These are phyloP conservation scores for Russula emetica DNA, from an alignment of 768 basidiomycete genomes.

Conservation along the genomic window DNA sequence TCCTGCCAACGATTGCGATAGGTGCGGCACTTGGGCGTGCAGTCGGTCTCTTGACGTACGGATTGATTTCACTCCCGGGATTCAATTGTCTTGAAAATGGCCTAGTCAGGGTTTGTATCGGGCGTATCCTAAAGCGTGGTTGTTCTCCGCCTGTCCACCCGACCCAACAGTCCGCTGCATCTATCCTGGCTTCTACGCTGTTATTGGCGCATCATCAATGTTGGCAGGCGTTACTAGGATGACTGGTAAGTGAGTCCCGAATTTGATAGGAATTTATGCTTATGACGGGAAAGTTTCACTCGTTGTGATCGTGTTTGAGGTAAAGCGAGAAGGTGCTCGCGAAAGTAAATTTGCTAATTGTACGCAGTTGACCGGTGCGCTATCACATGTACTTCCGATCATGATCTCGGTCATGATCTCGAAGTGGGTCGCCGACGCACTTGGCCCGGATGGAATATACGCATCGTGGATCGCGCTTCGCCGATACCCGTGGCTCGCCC, in stretches of 20 bases:
- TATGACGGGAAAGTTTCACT: slow-evolving; percentile 50
- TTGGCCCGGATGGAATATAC: slow-evolving; percentile 67
- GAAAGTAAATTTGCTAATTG: background rate
- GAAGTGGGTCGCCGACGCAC: slow-evolving; percentile 73
- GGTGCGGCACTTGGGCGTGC: slow-evolving; percentile 71
- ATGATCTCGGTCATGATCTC: slow-evolving; percentile 76
- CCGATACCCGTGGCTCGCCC: slow-evolving; percentile 66
- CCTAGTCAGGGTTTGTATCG: slow-evolving; percentile 61
- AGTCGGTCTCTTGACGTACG: slow-evolving; percentile 62
- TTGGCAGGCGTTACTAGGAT: slow-evolving; percentile 71
- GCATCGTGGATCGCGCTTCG: slow-evolving; percentile 68
- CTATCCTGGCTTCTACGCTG: slow-evolving; percentile 72
- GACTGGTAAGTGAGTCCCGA: slow-evolving; percentile 50
- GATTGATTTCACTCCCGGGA: slow-evolving; percentile 6
- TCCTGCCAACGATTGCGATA: slow-evolving; percentile 70
- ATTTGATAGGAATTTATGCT: background rate
- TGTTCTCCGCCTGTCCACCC: slow-evolving; percentile 68
- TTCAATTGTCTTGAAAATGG: background rate
- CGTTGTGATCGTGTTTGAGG: slow-evolving; percentile 75
- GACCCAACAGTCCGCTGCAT: slow-evolving; percentile 65
- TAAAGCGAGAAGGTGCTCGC: slow-evolving; percentile 28
- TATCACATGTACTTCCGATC: slow-evolving; percentile 77
- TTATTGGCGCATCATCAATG: slow-evolving; percentile 74
- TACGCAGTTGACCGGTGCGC: slow-evolving; percentile 63
- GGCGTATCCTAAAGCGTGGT: slow-evolving; percentile 62